phyloP scores from a whole-genome alignment of 129 eudicot species.

The Dittrichia graveolens region DNA sequence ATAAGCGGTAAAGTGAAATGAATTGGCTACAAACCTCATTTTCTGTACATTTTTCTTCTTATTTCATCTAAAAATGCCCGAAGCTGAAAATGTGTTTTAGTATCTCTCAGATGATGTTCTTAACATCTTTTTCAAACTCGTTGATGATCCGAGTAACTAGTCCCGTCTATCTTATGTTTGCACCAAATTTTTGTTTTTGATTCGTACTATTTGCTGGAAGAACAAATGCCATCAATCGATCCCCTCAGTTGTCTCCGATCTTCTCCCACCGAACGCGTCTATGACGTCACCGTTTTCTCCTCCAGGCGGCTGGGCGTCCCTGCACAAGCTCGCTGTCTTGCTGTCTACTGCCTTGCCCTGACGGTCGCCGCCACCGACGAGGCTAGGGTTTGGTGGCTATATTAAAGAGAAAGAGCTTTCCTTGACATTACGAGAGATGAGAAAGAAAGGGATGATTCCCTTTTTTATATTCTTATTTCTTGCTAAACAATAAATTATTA shows the following conservation, averaged over 20 bases:
- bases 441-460: too few species aligned
- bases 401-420: too few species aligned
- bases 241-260: constrained; percentile 66
- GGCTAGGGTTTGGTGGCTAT: too few species aligned
- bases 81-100: constrained; percentile 44
- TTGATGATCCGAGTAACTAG: constrained; percentile 74
- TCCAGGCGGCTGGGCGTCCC: constrained; percentile 73
- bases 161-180: constrained; percentile 73
- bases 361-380: too few species aligned
- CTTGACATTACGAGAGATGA: too few species aligned
- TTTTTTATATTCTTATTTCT: too few species aligned
- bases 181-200: constrained; percentile 60
- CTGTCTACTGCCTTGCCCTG: constrained; percentile 89
- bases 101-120: constrained; percentile 68
- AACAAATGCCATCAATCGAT: constrained; percentile 54
- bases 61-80: constrained; percentile 1
- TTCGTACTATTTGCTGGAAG: constrained; percentile 58
- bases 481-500: too few species aligned
- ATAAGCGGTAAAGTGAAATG: background rate
- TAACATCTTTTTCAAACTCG: constrained; percentile 69
- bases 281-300: constrained; percentile 30
- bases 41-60: too few species aligned
- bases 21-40: background rate
- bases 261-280: constrained; percentile 42
- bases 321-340: constrained; percentile 74